These are phyloP conservation scores for Luzula sylvatica DNA, from an alignment of 176 grass and related monocot species.

Conservation along the genomic window DNA sequence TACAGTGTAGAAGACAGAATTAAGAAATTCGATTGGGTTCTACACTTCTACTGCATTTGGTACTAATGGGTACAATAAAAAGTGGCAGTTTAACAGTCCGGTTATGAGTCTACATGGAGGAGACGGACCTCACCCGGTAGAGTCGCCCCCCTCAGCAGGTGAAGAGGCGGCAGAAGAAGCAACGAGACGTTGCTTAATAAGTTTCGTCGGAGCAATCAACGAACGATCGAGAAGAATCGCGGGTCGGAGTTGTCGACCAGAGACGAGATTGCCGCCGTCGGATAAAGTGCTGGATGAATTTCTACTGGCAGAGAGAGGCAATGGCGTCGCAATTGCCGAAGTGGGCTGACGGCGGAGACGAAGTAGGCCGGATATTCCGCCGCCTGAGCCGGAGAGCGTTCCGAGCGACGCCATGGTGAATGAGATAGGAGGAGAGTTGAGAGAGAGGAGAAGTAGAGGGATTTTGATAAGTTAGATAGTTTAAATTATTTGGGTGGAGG, in stretches of 20 bases:
- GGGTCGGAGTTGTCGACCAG: slow-evolving; percentile 70
- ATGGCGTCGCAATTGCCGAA: neutral
- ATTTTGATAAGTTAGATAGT: slow-evolving; percentile 23
- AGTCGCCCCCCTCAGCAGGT: slow-evolving; percentile 38
- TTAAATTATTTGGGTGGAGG: slow-evolving; percentile 32
- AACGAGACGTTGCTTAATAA: slow-evolving; percentile 17
- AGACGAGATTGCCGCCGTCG: slow-evolving; percentile 54
- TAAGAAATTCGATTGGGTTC: neutral
- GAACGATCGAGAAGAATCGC: slow-evolving; percentile 36
- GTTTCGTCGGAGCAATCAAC: neutral
- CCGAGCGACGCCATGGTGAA: slow-evolving; percentile 47
- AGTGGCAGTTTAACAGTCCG: neutral
- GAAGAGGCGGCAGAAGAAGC: slow-evolving; percentile 42
- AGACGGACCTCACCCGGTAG: slow-evolving; percentile 50
- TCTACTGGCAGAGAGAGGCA: slow-evolving; percentile 9
- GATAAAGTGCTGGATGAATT: slow-evolving; percentile 18
- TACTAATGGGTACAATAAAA: neutral
- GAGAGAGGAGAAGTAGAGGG: neutral
- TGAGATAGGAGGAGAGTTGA: neutral
- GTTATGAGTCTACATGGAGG: slow-evolving; percentile 5
- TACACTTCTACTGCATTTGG: neutral
- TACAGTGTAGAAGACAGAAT: neutral
- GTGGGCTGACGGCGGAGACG: slow-evolving; percentile 26
- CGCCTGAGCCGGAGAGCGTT: slow-evolving; percentile 40
- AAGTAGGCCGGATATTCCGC: slow-evolving; percentile 45